These are phyloP conservation scores for Wickerhamiella slavikovae DNA, from an alignment of 805 yeast genomes.

Conservation along the genomic window DNA sequence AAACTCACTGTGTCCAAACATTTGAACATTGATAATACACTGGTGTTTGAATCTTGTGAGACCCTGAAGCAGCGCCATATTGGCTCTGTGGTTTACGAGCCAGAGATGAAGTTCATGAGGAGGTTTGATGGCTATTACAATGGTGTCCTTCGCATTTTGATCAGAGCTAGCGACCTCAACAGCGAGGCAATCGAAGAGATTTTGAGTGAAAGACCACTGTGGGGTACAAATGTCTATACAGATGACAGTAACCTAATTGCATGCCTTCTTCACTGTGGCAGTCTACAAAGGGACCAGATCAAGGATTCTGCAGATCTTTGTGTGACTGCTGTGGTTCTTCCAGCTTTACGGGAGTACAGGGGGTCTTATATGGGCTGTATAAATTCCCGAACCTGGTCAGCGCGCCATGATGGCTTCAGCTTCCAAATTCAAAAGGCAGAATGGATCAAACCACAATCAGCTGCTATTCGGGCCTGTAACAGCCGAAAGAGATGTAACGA, in stretches of 20 bases:
- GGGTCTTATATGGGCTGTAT: conserved; percentile 53
- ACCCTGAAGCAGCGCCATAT: conserved; percentile 26
- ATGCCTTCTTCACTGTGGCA: conserved; percentile 56
- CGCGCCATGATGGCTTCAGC: conserved; percentile 63
- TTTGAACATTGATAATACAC: no score
- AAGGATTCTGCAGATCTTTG: conserved; percentile 28
- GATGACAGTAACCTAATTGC: conserved; percentile 80
- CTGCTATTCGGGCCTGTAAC: no score
- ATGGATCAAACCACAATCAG: no score
- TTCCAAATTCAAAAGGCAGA: conserved; percentile 42
- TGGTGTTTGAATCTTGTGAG: conserved; percentile 22
- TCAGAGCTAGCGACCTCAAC: conserved; percentile 27
- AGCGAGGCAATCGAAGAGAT: conserved; percentile 15
- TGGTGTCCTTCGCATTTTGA: conserved; percentile 30
- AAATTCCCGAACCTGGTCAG: conserved; percentile 54
- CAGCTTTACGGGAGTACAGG: conserved; percentile 39
- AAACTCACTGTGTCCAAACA: no score
- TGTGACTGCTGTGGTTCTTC: conserved; percentile 43
- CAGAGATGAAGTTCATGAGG: conserved; percentile 10
- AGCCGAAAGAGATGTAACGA: no score
- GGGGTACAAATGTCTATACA: conserved; percentile 90
- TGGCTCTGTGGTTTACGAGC: conserved; percentile 33
- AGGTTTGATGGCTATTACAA: conserved; percentile 17
- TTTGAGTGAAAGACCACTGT: conserved; percentile 30
- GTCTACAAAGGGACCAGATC: conserved; percentile 21